Percentiles rank a stretch among this genome's conserved stretches.
phyloP scores from a whole-genome alignment of 2,329 filamentous ascomycete genomes.

The Colletotrichum simmondsii region DNA sequence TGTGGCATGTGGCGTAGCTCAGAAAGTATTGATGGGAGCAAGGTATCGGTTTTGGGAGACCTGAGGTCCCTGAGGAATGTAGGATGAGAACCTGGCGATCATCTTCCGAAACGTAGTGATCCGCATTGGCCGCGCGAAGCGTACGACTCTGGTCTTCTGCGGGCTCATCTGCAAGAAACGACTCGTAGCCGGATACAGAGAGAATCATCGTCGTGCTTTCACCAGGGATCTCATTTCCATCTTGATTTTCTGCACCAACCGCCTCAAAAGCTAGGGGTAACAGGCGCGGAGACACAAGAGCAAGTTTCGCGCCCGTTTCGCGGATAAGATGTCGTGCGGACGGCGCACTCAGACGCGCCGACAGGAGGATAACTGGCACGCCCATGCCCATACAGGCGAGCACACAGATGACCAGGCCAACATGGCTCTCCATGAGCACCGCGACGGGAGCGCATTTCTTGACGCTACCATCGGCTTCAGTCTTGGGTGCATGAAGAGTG shows the following conservation, averaged over 20 bases:
- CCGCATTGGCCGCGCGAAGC: constrained; percentile 24
- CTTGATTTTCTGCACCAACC: no score
- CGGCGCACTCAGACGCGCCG: constrained; percentile 32
- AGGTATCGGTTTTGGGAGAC: constrained; percentile 47
- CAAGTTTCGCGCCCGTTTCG: constrained; percentile 4
- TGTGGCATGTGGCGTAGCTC: constrained; percentile 42
- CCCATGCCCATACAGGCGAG: constrained; percentile 39
- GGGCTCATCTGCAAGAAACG: constrained; percentile 15
- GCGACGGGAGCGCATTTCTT: constrained; percentile 38
- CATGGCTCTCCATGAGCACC: constrained; percentile 43
- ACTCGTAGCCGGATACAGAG: no score
- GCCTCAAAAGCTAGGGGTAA: no score
- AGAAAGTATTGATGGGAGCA: constrained; percentile 43
- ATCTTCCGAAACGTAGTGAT: no score
- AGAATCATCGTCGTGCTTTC: no score
- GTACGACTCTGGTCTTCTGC: constrained; percentile 38
- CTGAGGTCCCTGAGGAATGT: constrained; percentile 48
- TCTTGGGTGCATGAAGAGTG: constrained; percentile 19
- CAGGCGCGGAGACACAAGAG: no score
- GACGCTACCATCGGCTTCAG: constrained; percentile 13
- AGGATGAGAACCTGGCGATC: constrained; percentile 34
- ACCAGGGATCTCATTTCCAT: no score
- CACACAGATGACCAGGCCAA: constrained; percentile 41
- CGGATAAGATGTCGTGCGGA: constrained; percentile 31
- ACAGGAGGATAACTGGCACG: constrained; percentile 39